A percentile compares a stretch with the other conserved stretches of the same genome.
These are phyloP conservation scores for Nematodospora anomalae DNA, from an alignment of 1,139 yeast genomes.

Conservation along the genomic window DNA sequence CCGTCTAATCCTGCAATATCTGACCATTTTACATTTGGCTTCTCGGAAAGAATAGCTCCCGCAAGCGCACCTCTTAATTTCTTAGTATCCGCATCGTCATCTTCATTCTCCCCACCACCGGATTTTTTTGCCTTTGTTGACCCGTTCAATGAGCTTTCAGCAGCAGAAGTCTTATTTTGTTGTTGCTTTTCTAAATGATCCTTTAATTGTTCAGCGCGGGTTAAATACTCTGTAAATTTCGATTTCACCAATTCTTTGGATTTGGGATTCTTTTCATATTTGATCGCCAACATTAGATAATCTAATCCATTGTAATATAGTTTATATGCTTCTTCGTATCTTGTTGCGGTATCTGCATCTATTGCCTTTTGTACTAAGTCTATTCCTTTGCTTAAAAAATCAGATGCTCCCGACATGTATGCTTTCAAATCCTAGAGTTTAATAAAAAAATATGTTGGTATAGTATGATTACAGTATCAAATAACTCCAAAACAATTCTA, in stretches of 20 bases:
- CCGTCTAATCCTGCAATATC: constrained; percentile 95
- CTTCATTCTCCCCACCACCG: constrained; percentile 54
- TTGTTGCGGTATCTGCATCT: constrained; percentile 88
- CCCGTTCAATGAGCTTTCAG: constrained; percentile 52
- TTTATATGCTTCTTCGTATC: constrained; percentile 92
- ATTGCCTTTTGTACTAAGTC: constrained; percentile 93
- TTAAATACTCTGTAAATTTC: constrained; percentile 86
- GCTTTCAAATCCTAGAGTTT: too few species aligned
- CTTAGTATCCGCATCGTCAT: constrained; percentile 76
- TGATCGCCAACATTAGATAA: constrained; percentile 91
- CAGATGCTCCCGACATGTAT: constrained; percentile 54
- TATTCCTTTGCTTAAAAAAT: constrained; percentile 88
- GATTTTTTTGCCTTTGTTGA: constrained; percentile 59
- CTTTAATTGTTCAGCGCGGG: constrained; percentile 92
- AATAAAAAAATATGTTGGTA: too few species aligned
- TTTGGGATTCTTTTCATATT: constrained; percentile 89
- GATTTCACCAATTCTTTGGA: constrained; percentile 87
- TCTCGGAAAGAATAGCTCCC: constrained; percentile 88
- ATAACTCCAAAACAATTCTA: too few species aligned
- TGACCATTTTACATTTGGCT: constrained; percentile 91
- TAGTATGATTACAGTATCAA: too few species aligned
- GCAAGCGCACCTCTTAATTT: constrained; percentile 89
- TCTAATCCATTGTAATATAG: constrained; percentile 92
- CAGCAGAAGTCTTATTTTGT: constrained; percentile 48
- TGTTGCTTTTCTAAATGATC: constrained; percentile 75